phyloP scores from a whole-genome alignment of 2,329 filamentous ascomycete genomes.

The Colletotrichum sp. region DNA sequence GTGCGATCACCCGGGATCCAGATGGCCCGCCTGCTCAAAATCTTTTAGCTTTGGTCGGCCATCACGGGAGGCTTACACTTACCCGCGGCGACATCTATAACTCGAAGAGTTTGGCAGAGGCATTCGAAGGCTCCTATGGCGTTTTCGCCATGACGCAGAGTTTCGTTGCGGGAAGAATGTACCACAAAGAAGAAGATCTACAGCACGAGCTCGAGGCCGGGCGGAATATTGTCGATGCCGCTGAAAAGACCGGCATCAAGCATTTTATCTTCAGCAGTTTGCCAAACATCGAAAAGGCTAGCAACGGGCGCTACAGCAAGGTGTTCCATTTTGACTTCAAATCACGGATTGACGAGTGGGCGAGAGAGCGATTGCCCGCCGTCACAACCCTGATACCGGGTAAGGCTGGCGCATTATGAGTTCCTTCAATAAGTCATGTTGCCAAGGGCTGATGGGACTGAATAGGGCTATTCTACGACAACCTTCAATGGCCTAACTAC shows the following conservation, averaged over 20 bases:
- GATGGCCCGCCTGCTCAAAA: not conserved
- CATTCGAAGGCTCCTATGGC: not conserved
- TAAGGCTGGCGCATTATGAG: not conserved
- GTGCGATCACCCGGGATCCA: not conserved
- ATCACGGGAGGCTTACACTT: not conserved
- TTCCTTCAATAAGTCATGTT: not conserved
- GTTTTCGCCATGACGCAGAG: not conserved
- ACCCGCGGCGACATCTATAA: not conserved
- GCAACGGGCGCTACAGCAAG: not conserved
- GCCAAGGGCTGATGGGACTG: not conserved
- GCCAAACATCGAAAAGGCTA: not conserved
- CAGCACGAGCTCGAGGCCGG: not conserved
- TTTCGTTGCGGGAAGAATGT: not conserved
- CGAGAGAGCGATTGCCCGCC: not conserved
- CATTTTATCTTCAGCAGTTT: constrained; percentile 6
- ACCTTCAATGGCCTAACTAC: not conserved
- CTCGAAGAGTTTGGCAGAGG: not conserved
- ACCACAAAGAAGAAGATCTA: not conserved
- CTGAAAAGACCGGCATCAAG: not conserved
- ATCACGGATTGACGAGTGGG: not conserved
- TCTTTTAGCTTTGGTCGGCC: not conserved
- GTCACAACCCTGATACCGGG: not conserved
- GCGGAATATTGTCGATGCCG: not conserved
- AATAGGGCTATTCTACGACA: not conserved
- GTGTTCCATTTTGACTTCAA: not conserved